Evolutionary conservation across 352 stramenopile genomes (phyloP).

Genomic region (Phytopythium montanum): DNA sequence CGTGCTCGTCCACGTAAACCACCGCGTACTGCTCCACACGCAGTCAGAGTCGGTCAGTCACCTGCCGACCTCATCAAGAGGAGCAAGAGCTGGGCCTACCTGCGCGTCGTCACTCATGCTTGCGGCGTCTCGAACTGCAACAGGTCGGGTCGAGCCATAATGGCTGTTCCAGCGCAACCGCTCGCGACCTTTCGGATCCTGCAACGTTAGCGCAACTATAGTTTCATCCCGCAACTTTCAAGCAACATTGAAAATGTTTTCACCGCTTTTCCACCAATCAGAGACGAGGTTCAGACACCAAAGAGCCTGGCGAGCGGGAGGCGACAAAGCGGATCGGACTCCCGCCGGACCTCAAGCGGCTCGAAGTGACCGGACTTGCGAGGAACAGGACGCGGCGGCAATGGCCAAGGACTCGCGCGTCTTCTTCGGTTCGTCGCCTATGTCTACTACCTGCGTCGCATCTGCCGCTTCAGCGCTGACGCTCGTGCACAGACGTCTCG

Average conservation of each 20-base stretch:
- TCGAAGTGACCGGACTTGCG: too few species aligned
- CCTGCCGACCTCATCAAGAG: not conserved
- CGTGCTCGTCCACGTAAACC: conserved; percentile 85
- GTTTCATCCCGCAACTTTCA: not conserved
- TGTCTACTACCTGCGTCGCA: not conserved
- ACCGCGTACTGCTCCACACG: conserved; percentile 43
- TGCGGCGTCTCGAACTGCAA: not conserved
- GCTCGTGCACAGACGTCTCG: conserved; percentile 67
- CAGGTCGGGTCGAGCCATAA: too few species aligned
- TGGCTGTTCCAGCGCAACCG: conserved; percentile 5
- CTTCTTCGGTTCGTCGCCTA: conserved; percentile 26
- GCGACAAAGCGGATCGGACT: not conserved
- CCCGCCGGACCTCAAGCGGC: too few species aligned
- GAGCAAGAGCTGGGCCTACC: not conserved
- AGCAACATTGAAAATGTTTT: too few species aligned
- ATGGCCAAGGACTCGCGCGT: conserved; percentile 25
- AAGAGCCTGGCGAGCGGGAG: not conserved
- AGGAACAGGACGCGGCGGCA: not conserved
- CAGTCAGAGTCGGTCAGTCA: not conserved
- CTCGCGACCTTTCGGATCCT: not conserved
- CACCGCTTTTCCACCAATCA: conserved; percentile 4
- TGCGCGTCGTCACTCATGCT: conserved; percentile 4
- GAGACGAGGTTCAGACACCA: not conserved
- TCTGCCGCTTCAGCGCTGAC: not conserved
- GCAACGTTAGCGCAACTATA: not conserved